phyloP scores from a whole-genome alignment of 768 basidiomycete genomes.

The Austroboletus festivus region DNA sequence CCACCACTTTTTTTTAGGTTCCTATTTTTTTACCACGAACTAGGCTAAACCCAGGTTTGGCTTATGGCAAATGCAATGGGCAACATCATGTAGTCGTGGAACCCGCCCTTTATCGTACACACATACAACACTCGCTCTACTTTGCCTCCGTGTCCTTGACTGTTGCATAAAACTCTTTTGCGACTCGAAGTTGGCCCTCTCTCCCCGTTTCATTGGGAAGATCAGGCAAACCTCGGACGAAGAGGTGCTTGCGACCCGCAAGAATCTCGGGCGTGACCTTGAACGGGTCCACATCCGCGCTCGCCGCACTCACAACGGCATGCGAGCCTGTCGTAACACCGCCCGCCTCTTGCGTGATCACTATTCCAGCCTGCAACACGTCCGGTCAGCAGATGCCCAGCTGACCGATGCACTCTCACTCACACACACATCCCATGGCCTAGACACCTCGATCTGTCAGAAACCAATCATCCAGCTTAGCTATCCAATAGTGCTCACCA shows the following conservation, averaged over 20 bases:
- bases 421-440: slow-evolving; percentile 86
- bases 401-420: slow-evolving; percentile 17
- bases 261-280: slow-evolving; percentile 68
- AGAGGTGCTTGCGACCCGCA: slow-evolving; percentile 76
- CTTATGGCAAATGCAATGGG: too few relatives aligned
- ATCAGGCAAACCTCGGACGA: slow-evolving; percentile 68
- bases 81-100: too few relatives aligned
- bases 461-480: not conserved
- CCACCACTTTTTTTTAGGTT: slow-evolving; percentile 13
- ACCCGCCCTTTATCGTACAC: too few relatives aligned
- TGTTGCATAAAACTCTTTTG: slow-evolving; percentile 82
- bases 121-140: slow-evolving; percentile 24
- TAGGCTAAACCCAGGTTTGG: too few relatives aligned
- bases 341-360: slow-evolving; percentile 90
- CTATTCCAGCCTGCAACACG: slow-evolving; percentile 68
- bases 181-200: slow-evolving; percentile 75
- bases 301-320: slow-evolving; percentile 39
- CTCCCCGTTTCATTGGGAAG: slow-evolving; percentile 58
- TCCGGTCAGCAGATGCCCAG: not conserved
- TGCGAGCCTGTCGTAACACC: slow-evolving; percentile 73
- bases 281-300: slow-evolving; percentile 40
- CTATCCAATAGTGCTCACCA: slow-evolving; percentile 38
- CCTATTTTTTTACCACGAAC: not conserved
- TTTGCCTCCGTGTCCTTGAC: slow-evolving; percentile 67
- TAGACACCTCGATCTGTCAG: slow-evolving; percentile 15